phyloP scores from a whole-genome alignment of 345 rosid genomes.

The Pistacia vera region DNA sequence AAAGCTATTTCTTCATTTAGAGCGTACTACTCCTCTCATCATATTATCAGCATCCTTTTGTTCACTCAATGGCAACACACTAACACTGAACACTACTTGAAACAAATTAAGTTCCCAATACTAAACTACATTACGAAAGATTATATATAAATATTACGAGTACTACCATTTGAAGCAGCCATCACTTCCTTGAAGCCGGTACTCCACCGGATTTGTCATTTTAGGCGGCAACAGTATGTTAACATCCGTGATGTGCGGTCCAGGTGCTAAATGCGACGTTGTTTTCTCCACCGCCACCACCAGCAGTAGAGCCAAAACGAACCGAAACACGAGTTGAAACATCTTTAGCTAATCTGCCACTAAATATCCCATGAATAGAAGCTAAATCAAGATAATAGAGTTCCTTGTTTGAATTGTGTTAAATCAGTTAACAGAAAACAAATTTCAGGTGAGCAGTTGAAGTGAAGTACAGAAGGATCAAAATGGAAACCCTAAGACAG shows the following conservation, averaged over 20 bases:
- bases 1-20: too few species aligned
- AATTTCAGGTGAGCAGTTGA: neutral
- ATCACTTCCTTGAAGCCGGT: constrained; percentile 92
- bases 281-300: constrained; percentile 24
- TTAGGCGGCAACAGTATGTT: constrained; percentile 89
- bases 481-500: constrained; percentile 17
- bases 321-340: constrained; percentile 31
- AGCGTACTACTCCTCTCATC: too few species aligned
- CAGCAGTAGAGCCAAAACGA: constrained; percentile 32
- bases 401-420: neutral
- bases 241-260: constrained; percentile 92
- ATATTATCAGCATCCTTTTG: too few species aligned
- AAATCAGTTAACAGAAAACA: neutral
- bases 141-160: neutral
- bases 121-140: neutral
- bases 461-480: neutral
- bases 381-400: neutral
- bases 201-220: constrained; percentile 89
- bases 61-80: neutral
- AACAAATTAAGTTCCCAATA: neutral
- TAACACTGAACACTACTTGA: too few species aligned
- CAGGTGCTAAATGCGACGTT: constrained; percentile 49
- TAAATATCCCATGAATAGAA: neutral
- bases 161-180: constrained; percentile 99
- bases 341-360: constrained; percentile 30